phyloP scores from a whole-genome alignment of 305 asterid genomes.

The Plantago coronopus region DNA sequence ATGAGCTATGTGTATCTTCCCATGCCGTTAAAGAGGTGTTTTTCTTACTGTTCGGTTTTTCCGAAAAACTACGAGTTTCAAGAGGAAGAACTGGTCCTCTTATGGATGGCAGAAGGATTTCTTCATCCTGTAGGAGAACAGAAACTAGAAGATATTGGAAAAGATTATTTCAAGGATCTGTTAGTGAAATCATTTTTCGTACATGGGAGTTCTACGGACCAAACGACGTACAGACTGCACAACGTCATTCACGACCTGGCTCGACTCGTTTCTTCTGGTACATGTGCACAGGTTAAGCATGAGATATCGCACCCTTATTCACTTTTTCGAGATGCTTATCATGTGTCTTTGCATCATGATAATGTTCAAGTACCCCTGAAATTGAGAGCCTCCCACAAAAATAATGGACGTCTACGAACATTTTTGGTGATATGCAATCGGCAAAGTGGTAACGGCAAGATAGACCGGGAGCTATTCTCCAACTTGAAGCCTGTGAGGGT shows the following conservation, averaged over 20 bases:
- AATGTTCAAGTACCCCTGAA: neutral
- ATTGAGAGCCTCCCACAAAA: slow-evolving; percentile 9
- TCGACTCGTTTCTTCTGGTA: slow-evolving; percentile 15
- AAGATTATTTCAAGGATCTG: slow-evolving; percentile 16
- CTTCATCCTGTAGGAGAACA: slow-evolving; percentile 21
- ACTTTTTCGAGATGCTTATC: slow-evolving; percentile 21
- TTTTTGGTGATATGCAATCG: slow-evolving; percentile 13
- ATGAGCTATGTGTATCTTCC: slow-evolving; percentile 39
- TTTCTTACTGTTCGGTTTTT: slow-evolving; percentile 43
- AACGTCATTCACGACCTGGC: slow-evolving; percentile 30
- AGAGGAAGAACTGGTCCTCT: slow-evolving; percentile 28
- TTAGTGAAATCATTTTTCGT: slow-evolving; percentile 23
- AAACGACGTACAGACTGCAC: slow-evolving; percentile 23
- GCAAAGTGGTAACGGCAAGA: neutral
- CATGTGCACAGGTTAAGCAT: slow-evolving; percentile 8
- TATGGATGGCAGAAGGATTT: slow-evolving; percentile 47
- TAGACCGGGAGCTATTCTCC: slow-evolving; percentile 1
- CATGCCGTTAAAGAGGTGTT: slow-evolving; percentile 26
- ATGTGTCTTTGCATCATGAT: slow-evolving; percentile 19
- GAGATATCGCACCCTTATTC: slow-evolving; percentile 5
- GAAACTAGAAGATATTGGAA: slow-evolving; percentile 31
- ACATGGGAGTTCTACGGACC: neutral
- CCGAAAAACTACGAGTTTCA: slow-evolving; percentile 36
- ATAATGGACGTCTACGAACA: slow-evolving; percentile 25
- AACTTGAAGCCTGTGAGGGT: slow-evolving; percentile 11